Percentiles rank a stretch among this genome's conserved stretches.
These are phyloP conservation scores for Aspergillus neoniger DNA, from an alignment of 2,329 filamentous ascomycete species.

Conservation along the genomic window DNA sequence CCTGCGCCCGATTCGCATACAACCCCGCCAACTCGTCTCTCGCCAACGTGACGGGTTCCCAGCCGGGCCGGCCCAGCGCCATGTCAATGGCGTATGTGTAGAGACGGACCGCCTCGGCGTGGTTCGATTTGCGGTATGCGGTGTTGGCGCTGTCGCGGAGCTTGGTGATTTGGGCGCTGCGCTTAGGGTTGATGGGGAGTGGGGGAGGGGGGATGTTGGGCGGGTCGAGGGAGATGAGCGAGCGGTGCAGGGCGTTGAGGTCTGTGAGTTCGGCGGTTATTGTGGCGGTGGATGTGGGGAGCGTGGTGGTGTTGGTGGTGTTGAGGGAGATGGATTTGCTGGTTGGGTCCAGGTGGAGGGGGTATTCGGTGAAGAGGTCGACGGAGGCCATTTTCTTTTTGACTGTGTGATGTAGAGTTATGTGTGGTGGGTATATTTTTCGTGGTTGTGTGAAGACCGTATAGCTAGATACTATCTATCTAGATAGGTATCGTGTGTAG, in stretches of 20 bases:
- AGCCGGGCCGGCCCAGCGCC: slow-evolving; percentile 76
- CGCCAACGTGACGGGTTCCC: slow-evolving; percentile 83
- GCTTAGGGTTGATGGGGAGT: slow-evolving; percentile 89
- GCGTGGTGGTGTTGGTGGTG: slow-evolving; percentile 32
- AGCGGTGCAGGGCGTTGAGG: slow-evolving; percentile 77
- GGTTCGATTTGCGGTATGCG: slow-evolving; percentile 75
- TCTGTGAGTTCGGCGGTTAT: slow-evolving; percentile 64
- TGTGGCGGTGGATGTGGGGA: slow-evolving; percentile 44
- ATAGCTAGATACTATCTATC: too few species aligned
- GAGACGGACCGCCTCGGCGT: slow-evolving; percentile 73
- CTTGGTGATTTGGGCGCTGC: slow-evolving; percentile 82
- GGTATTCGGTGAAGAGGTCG: slow-evolving; percentile 72
- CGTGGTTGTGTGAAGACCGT: background rate
- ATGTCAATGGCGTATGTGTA: slow-evolving; percentile 89
- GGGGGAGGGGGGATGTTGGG: slow-evolving; percentile 79
- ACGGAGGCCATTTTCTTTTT: slow-evolving; percentile 30
- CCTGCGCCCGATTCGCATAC: slow-evolving; percentile 86
- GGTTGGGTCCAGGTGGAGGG: slow-evolving; percentile 76
- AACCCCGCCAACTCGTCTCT: slow-evolving; percentile 80
- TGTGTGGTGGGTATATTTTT: background rate
- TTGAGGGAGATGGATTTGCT: slow-evolving; percentile 70
- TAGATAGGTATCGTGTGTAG: background rate
- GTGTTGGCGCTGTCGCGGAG: slow-evolving; percentile 84
- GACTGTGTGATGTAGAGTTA: background rate
- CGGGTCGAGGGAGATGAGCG: slow-evolving; percentile 64